phyloP scores from a whole-genome alignment of 1,284 basidiomycete genomes.

The Stereum hirsutum region DNA sequence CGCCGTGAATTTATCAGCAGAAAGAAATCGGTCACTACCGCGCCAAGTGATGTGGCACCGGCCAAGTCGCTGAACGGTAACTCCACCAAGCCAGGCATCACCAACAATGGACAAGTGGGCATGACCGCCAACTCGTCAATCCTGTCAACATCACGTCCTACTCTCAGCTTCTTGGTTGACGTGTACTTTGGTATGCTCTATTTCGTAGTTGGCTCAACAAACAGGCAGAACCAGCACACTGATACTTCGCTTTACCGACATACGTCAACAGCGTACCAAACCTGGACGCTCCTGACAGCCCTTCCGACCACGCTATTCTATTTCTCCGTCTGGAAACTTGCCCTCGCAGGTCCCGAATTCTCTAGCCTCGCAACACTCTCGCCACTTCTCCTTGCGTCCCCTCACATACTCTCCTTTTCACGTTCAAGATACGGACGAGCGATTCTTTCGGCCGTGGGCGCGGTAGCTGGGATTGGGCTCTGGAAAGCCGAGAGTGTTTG shows the following conservation, averaged over 20 bases:
- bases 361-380: slow-evolving; percentile 62
- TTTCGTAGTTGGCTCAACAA: neutral
- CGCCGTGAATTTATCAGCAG: too few species aligned
- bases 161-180: slow-evolving; percentile 10
- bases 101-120: too few species aligned
- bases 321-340: slow-evolving; percentile 87
- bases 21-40: too few species aligned
- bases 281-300: slow-evolving; percentile 84
- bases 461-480: slow-evolving; percentile 7
- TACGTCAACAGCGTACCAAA: slow-evolving; percentile 59
- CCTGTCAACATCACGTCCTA: slow-evolving; percentile 3
- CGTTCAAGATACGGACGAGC: slow-evolving; percentile 38
- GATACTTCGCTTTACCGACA: neutral
- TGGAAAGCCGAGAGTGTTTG: slow-evolving; percentile 11
- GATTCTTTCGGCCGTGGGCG: slow-evolving; percentile 46
- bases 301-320: slow-evolving; percentile 85
- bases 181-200: slow-evolving; percentile 20
- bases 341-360: slow-evolving; percentile 69
- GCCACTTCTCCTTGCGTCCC: slow-evolving; percentile 48
- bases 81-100: too few species aligned
- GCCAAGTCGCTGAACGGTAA: too few species aligned
- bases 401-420: slow-evolving; percentile 33
- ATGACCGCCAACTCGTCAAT: too few species aligned
- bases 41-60: too few species aligned
- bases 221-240: neutral